Conservation (phyloP, 768 basidiomycete genomes). For the Leccinum subtestaceum region DNA sequence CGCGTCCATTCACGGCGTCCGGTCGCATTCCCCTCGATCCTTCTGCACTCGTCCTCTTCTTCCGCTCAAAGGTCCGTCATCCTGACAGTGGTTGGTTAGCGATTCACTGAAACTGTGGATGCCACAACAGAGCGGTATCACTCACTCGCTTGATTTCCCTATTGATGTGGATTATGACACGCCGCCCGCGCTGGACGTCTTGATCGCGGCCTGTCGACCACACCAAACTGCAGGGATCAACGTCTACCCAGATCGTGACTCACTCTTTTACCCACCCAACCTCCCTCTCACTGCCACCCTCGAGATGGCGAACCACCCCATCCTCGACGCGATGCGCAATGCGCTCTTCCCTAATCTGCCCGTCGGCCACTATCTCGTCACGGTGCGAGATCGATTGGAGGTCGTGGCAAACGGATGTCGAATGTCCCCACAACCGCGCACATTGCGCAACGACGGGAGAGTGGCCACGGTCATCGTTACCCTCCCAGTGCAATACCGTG, state of each 20-base stretch:
- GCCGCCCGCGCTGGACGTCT: slow-evolving; percentile 74
- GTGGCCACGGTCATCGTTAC: slow-evolving; percentile 73
- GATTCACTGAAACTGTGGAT: neutral
- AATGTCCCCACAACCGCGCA: slow-evolving; percentile 52
- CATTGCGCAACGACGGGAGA: slow-evolving; percentile 59
- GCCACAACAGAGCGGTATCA: slow-evolving; percentile 60
- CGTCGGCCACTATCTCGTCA: slow-evolving; percentile 65
- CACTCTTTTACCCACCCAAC: slow-evolving; percentile 68
- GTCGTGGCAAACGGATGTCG: slow-evolving; percentile 60
- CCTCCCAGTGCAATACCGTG: slow-evolving; percentile 70
- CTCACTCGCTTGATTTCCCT: slow-evolving; percentile 80
- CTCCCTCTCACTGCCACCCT: slow-evolving; percentile 73
- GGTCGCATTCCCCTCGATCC: slow-evolving; percentile 73
- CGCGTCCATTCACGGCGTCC: slow-evolving; percentile 59
- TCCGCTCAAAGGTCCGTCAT: slow-evolving; percentile 65
- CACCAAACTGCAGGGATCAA: slow-evolving; percentile 53
- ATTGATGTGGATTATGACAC: slow-evolving; percentile 72
- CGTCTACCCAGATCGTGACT: slow-evolving; percentile 57
- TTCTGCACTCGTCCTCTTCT: slow-evolving; percentile 67
- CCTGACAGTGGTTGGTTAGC: neutral
- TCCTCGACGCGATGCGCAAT: slow-evolving; percentile 71
- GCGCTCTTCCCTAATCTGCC: slow-evolving; percentile 72
- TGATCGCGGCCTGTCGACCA: slow-evolving; percentile 71
- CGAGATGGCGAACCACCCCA: slow-evolving; percentile 78
- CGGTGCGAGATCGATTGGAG: slow-evolving; percentile 67